Base-by-base conservation (phyloP, 164 flowering plant species). In the Kingdonia uniflora region DNA sequence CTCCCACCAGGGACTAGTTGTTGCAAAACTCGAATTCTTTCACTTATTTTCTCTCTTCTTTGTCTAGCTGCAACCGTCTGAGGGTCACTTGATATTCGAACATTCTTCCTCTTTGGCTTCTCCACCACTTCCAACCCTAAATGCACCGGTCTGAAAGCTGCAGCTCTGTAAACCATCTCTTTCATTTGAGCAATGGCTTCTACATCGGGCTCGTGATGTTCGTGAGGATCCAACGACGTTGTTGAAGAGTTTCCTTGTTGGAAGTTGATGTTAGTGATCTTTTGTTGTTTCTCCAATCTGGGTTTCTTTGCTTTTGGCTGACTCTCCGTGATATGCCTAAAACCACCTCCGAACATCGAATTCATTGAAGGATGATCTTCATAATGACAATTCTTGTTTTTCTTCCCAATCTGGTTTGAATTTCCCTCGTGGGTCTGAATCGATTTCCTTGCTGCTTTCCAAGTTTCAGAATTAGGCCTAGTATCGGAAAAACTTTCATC, bases 11-110 rank as follows among this genome's bases (percentile, higher is more conserved):
- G 99, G 14, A 94, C 95, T 35, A 94, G 61, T 71, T 68, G 76
- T 48, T 89, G 97, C 77, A 94, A 58, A 61, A 82, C 84, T 66
- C 97, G 79, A 54, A 94, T 85, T 39, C 85, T 80, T 47, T 94
- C 96, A 56, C 99, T 86, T 38, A 94, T 83, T 62, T 82, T 86
- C 65, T 94, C 97, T 52, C 99, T 78, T 64, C 99, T 70, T 49
- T 84, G 85, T 71, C 99, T 76, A 44, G 99, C 99, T 1, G 97
- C 97, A 55, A 83, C 97, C 0, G 97, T 94, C 42, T 94, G 99
- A 33, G 99, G 97, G 50, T 88, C 97, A 42, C 64, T 77, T 55
- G 99, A 94, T 55, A 94, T 82, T 48, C 65, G 78, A 19, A 92
- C 94, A 61, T 92, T 92, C 76, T 80, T 92, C 71, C 99, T 76